These are phyloP conservation scores for Magnolia officinalis DNA, from an alignment of 164 flowering plant genomes.

Conservation along the genomic window DNA sequence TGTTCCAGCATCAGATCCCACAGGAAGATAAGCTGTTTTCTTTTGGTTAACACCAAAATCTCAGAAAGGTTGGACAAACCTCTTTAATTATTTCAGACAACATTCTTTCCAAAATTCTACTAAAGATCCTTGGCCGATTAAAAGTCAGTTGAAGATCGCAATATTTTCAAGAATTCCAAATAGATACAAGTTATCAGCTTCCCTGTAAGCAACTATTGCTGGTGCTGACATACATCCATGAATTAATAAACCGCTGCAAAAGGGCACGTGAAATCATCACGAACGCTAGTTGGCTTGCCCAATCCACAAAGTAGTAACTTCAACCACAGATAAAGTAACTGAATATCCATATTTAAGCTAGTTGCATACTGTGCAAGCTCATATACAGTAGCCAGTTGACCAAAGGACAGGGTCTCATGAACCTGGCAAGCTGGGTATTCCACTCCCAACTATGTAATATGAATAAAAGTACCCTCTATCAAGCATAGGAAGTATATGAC, in stretches of 20 bases:
- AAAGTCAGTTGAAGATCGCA: not conserved
- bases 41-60: not conserved
- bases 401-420: too few species aligned
- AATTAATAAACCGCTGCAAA: not conserved
- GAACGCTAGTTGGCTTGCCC: not conserved
- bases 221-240: not conserved
- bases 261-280: not conserved
- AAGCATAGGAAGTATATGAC: too few species aligned
- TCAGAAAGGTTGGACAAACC: not conserved
- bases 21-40: not conserved
- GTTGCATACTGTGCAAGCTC: too few species aligned
- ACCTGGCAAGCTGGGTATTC: too few species aligned
- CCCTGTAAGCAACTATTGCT: not conserved
- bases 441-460: too few species aligned
- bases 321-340: not conserved
- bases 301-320: not conserved
- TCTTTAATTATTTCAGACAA: not conserved
- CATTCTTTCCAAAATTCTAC: not conserved
- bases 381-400: too few species aligned
- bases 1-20: not conserved
- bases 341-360: too few species aligned
- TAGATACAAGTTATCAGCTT: not conserved
- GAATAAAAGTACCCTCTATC: too few species aligned
- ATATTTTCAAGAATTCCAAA: not conserved
- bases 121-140: not conserved